Evolutionary conservation across 495 filamentous ascomycete genomes (phyloP).

Genomic region (Hyaloscypha bicolor): DNA sequence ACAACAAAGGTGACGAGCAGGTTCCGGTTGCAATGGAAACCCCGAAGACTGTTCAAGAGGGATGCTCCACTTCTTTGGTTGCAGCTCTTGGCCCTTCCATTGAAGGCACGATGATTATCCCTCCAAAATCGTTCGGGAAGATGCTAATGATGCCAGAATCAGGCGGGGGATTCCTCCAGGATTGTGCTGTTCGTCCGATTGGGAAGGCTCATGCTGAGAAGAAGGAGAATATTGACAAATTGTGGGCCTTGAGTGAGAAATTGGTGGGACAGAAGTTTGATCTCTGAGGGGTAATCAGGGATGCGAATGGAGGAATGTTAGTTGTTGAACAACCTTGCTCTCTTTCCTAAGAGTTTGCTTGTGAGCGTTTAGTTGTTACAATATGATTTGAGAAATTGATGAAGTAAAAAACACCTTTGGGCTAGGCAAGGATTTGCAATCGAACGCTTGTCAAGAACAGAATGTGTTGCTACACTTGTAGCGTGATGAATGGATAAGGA

Average conservation of each 20-base stretch:
- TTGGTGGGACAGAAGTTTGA: conserved; percentile 28
- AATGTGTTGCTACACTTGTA: too few species aligned
- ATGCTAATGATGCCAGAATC: conserved; percentile 7
- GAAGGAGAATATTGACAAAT: conserved; percentile 18
- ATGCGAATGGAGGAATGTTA: neutral
- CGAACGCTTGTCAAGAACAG: too few species aligned
- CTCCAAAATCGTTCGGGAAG: neutral
- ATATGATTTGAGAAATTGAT: neutral
- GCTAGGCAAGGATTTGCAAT: too few species aligned
- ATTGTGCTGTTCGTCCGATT: conserved; percentile 12
- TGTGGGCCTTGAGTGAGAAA: conserved; percentile 28
- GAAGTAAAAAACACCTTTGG: neutral
- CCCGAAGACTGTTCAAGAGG: conserved; percentile 24
- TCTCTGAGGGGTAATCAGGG: neutral
- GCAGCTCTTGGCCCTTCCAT: conserved; percentile 30
- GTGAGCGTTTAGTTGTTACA: neutral
- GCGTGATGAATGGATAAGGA: too few species aligned
- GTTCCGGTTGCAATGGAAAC: neutral
- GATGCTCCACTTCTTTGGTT: conserved; percentile 22
- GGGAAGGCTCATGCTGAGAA: conserved; percentile 2
- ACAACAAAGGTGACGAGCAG: neutral
- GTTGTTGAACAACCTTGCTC: neutral
- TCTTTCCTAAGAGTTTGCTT: neutral
- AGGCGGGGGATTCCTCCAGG: conserved; percentile 12
- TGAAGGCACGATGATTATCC: conserved; percentile 6